phyloP scores from a whole-genome alignment of 192 early-diverging fungal species.

The Irineochytrium annulatum region DNA sequence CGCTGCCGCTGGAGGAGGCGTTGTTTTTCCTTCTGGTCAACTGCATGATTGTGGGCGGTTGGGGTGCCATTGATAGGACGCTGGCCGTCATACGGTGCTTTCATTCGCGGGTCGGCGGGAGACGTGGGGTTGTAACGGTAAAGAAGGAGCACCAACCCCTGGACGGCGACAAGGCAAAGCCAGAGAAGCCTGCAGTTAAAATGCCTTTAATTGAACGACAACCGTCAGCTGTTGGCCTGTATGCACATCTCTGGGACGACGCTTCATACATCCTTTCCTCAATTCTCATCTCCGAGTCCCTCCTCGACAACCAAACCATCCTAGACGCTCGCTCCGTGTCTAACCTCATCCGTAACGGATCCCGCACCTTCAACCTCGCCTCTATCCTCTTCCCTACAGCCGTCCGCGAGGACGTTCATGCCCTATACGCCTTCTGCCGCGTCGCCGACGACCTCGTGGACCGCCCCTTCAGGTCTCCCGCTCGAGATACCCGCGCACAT shows the following conservation, averaged over 20 bases:
- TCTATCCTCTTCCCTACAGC: slow-evolving; percentile 21
- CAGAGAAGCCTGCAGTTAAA: no score
- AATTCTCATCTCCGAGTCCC: background rate
- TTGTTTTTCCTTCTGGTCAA: slow-evolving; percentile 50
- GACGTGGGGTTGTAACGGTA: no score
- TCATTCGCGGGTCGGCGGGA: no score
- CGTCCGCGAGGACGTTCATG: slow-evolving; percentile 17
- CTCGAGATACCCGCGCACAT: no score
- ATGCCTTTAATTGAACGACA: no score
- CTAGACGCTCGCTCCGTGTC: slow-evolving; percentile 1
- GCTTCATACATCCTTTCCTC: no score
- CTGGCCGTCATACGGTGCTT: slow-evolving; percentile 18
- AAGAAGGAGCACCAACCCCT: no score
- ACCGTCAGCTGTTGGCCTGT: no score
- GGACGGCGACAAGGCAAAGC: no score
- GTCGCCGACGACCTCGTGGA: slow-evolving; percentile 34
- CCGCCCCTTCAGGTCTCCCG: no score
- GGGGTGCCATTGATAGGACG: slow-evolving; percentile 29
- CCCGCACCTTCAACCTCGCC: slow-evolving; percentile 25
- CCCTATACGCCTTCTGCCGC: slow-evolving; percentile 36
- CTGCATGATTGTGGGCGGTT: slow-evolving; percentile 34
- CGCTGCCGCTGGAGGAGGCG: slow-evolving; percentile 51
- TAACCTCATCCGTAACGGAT: slow-evolving; percentile 9
- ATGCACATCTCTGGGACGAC: no score
- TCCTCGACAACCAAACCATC: background rate